Base-by-base conservation (phyloP, 192 early-diverging fungal species). In the Bifiguratus adelaidae region DNA sequence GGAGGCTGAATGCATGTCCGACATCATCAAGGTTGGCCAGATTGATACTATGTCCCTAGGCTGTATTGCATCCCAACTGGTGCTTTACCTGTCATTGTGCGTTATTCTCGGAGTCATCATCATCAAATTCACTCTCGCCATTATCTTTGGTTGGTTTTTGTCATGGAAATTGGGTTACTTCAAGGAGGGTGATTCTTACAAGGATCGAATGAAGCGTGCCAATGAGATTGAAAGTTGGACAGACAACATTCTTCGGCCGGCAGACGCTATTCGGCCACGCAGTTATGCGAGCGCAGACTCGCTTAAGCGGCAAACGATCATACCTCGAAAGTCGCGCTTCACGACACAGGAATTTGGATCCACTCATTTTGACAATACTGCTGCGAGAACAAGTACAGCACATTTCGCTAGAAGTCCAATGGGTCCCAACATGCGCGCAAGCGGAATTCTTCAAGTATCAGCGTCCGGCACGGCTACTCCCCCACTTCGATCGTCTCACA, bases 121-220 rank as follows among this genome's bases (percentile, higher is more conserved):
- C 32, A 53, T 72, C 41, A 78, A 80, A 52, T 93, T 93, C 53
- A 44, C 72, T 30, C 46, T 89, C 58, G 88, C 90, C 1, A 56
- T 88, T 16, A 70, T 77, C 37, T 92, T 89, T 73, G 76, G 77
- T 34, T 92, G 89, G 89, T 78, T 90, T 41, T 63, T 90, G 44
- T 78, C 81, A 9, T 78, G 79, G 66, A 72, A 79, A 23, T 63
- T 94, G 25, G 91, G 91, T 12, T 74, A 80, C 43, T 76, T 92
- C 23, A 77, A 76, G 33, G 63, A 75, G 51, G 62, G 40, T 18
- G 63, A 76, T 28, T 70, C 77, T 25, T 81, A 83, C 27, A 74
- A 80, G 30, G 82, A 76, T 26, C 74, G 79, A 30, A 77, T 79
- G 52, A 72, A 75, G 29, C 81, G 83, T 44, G 73, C 73, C 33